Evolutionary conservation across 1,284 basidiomycete genomes (phyloP), one percentile per base, ranked within the genome.

Genomic region (Sphagnurus paluster): DNA sequence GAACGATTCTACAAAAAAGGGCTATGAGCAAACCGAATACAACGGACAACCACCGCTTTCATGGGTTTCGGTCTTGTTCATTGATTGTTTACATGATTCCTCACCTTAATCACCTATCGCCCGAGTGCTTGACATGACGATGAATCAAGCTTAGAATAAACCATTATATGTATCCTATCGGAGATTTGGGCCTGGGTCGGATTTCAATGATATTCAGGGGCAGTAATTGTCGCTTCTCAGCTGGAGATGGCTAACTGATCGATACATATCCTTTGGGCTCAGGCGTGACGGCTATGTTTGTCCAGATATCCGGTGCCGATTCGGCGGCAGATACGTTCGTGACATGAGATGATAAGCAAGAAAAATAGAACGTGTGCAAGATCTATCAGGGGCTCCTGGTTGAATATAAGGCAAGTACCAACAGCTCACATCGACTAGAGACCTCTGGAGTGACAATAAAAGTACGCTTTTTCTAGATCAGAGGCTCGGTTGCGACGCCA

Each of bases 81-180:
- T n/a, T n/a, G n/a, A n/a, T n/a, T n/a, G n/a, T n/a, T n/a, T n/a
- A n/a, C n/a, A n/a, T n/a, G n/a, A n/a, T n/a, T n/a, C n/a, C n/a
- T n/a, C n/a, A n/a, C n/a, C n/a, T n/a, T n/a, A n/a, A n/a, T n/a
- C n/a, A n/a, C n/a, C n/a, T n/a, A n/a, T n/a, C n/a, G n/a, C n/a
- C n/a, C n/a, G n/a, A n/a, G n/a, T n/a, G n/a, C n/a, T n/a, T n/a
- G n/a, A n/a, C n/a, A n/a, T n/a, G n/a, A n/a, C n/a, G n/a, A n/a
- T n/a, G n/a, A n/a, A n/a, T n/a, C n/a, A 21, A 14, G 43, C 28
- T 30, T 28, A 14, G 9, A 29, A 24, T 32, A 30, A 23, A 19
- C 24, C 14, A 19, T 19, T n/a, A 21, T 29, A 46, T 46, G 35
- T 42, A 37, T 24, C 39, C 45, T 47, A 30, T 36, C 37, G 39